Conservation (phyloP, 768 basidiomycete genomes). For the Sistotremastrum niveocremeum region DNA sequence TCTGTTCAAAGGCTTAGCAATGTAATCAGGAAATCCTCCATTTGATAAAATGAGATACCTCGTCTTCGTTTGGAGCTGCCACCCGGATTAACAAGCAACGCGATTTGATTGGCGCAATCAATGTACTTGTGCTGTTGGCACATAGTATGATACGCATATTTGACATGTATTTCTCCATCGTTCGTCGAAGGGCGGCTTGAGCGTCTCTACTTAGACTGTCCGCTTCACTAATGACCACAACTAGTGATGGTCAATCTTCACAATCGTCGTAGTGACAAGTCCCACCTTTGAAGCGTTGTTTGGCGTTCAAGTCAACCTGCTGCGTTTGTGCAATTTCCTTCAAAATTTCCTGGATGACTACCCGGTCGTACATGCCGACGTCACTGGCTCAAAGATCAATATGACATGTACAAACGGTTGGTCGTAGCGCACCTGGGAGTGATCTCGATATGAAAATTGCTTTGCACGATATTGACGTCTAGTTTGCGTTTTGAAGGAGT, state of each 20-base stretch:
- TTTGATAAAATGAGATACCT: slow-evolving; percentile 32
- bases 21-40: not conserved
- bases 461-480: slow-evolving; percentile 93
- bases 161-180: slow-evolving; percentile 99
- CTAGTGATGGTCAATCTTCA: slow-evolving; percentile 25
- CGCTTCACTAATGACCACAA: slow-evolving; percentile 97
- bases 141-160: slow-evolving; percentile 96
- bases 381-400: slow-evolving; percentile 39
- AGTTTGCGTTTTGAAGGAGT: slow-evolving; percentile 90
- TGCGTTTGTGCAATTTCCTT: slow-evolving; percentile 99
- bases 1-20: slow-evolving; percentile 31
- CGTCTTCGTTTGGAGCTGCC: slow-evolving; percentile 65
- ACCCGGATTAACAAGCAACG: slow-evolving; percentile 90
- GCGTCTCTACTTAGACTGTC: slow-evolving; percentile 92
- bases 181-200: slow-evolving; percentile 89
- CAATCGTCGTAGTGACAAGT: slow-evolving; percentile 1
- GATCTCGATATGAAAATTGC: slow-evolving; percentile 95
- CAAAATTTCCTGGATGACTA: slow-evolving; percentile 91
- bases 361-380: slow-evolving; percentile 87
- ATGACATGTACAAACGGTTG: not conserved
- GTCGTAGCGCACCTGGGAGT: slow-evolving; percentile 66
- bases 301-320: slow-evolving; percentile 91
- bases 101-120: slow-evolving; percentile 95
- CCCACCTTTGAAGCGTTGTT: slow-evolving; percentile 91
- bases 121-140: slow-evolving; percentile 86